phyloP scores from a whole-genome alignment of 2,329 filamentous ascomycete species.

The Colletotrichum siamense region DNA sequence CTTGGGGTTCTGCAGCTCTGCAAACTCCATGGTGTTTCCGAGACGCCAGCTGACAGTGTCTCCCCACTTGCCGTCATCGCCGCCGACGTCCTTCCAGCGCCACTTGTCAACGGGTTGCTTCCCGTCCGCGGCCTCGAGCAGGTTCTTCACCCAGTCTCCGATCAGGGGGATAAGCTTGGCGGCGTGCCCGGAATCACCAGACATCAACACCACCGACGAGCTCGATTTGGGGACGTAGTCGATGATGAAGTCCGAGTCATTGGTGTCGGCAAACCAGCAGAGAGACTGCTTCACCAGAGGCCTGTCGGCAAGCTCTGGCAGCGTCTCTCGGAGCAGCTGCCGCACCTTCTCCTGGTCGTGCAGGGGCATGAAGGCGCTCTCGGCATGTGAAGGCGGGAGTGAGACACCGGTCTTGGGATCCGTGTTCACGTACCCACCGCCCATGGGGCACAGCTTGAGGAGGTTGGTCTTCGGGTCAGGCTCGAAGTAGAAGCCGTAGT shows the following conservation, averaged over 20 bases:
- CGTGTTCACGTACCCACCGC: constrained; percentile 60
- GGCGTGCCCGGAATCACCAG: constrained; percentile 66
- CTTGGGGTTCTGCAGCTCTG: constrained; percentile 16
- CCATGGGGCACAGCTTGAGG: constrained; percentile 65
- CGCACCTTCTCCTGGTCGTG: constrained; percentile 59
- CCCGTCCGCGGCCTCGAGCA: constrained; percentile 43
- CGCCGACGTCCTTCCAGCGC: constrained; percentile 51
- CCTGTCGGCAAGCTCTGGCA: constrained; percentile 57
- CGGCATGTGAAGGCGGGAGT: constrained; percentile 23
- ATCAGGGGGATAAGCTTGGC: constrained; percentile 69
- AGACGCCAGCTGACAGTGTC: constrained; percentile 43
- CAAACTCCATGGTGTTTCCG: constrained; percentile 32
- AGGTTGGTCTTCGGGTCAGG: constrained; percentile 63
- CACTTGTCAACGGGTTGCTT: constrained; percentile 51
- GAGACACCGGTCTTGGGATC: constrained; percentile 38
- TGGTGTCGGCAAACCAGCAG: constrained; percentile 70
- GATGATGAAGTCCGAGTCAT: constrained; percentile 64
- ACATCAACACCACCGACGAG: constrained; percentile 49
- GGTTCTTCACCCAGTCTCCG: constrained; percentile 57
- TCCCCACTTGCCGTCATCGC: constrained; percentile 28
- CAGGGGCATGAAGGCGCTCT: constrained; percentile 55
- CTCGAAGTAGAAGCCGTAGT: constrained; percentile 71
- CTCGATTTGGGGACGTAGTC: constrained; percentile 61
- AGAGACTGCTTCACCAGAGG: constrained; percentile 61
- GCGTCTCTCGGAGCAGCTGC: constrained; percentile 52